phyloP scores from a whole-genome alignment of 768 basidiomycete genomes.

The Clavaria fumosa region DNA sequence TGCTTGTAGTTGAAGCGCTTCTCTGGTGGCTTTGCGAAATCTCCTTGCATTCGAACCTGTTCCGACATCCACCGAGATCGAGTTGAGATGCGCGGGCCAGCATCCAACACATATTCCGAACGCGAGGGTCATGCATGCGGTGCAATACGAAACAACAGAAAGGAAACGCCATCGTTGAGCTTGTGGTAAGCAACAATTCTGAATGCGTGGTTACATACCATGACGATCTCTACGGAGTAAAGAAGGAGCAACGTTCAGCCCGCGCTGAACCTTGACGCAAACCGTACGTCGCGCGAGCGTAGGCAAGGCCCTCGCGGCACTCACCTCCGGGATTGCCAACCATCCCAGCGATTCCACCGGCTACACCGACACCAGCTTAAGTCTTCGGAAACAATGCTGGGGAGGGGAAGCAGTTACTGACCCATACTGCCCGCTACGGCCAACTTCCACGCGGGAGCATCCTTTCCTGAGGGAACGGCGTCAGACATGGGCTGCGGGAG shows the following conservation, averaged over 20 bases:
- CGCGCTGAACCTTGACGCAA: background rate
- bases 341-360: conserved; percentile 73
- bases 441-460: conserved; percentile 69
- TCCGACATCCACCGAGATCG: background rate
- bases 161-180: too few species aligned
- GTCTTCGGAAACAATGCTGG: too few species aligned
- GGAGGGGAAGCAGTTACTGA: too few species aligned
- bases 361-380: too few species aligned
- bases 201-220: too few species aligned
- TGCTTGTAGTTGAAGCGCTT: conserved; percentile 85
- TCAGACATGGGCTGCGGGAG: too few species aligned
- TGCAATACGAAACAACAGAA: too few species aligned
- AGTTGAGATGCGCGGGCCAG: background rate
- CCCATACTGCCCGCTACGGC: conserved; percentile 77
- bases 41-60: conserved; percentile 65
- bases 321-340: conserved; percentile 87
- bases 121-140: too few species aligned
- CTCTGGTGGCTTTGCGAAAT: conserved; percentile 78
- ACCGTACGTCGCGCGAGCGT: conserved; percentile 10
- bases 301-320: too few species aligned
- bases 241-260: background rate
- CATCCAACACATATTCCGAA: too few species aligned
- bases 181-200: too few species aligned
- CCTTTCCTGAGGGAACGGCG: conserved; percentile 30
- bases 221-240: conserved; percentile 56